These are phyloP conservation scores for Hansenula lynferdii DNA, from an alignment of 1,139 yeast genomes.

Conservation along the genomic window DNA sequence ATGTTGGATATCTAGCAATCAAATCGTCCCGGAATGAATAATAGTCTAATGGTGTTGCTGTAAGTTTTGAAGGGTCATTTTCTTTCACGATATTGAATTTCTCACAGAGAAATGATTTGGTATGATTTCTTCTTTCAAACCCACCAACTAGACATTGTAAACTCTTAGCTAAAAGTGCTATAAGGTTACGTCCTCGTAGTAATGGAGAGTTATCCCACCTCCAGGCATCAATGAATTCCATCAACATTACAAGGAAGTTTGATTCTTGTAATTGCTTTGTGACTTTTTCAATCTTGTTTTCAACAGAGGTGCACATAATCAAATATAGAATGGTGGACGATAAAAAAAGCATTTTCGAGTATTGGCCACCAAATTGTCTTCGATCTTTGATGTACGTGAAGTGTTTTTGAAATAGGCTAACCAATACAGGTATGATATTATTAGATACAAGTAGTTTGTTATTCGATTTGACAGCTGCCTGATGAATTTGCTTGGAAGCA, in stretches of 20 bases:
- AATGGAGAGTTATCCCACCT: constrained; percentile 45
- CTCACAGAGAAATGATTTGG: constrained; percentile 46
- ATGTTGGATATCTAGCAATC: constrained; percentile 70
- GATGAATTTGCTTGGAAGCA: not conserved
- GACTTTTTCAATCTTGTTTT: constrained; percentile 19
- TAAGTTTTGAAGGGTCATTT: constrained; percentile 28
- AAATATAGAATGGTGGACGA: constrained; percentile 53
- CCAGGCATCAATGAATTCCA: constrained; percentile 59
- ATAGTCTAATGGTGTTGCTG: constrained; percentile 76
- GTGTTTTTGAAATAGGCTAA: constrained; percentile 3
- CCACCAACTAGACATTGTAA: constrained; percentile 67
- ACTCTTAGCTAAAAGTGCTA: constrained; percentile 54
- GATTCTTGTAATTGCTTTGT: constrained; percentile 24
- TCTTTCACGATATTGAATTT: constrained; percentile 37
- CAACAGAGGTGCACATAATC: constrained; percentile 26
- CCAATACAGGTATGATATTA: constrained; percentile 5
- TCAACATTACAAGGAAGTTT: constrained; percentile 40
- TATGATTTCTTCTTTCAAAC: constrained; percentile 32
- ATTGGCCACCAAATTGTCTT: constrained; percentile 10
- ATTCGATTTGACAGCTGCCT: not conserved
- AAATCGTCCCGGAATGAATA: constrained; percentile 74
- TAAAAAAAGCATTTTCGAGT: constrained; percentile 29
- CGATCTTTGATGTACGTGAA: constrained; percentile 4
- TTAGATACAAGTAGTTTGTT: not conserved
- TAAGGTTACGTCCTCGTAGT: constrained; percentile 47